phyloP scores from a whole-genome alignment of 1,284 basidiomycete species.

The Cutaneotrichosporon cutaneum region DNA sequence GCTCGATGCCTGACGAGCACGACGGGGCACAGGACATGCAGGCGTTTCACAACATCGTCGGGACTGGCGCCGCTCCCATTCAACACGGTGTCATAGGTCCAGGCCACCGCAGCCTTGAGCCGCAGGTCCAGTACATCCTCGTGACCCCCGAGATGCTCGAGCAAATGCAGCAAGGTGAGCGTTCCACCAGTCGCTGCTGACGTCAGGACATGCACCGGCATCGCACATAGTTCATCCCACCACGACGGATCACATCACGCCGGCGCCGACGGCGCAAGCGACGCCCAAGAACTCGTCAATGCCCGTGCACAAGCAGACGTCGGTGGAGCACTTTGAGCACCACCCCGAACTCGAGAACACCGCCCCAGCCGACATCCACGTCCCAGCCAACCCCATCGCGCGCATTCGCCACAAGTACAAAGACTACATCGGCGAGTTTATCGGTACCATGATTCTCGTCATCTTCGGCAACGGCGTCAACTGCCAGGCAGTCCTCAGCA shows the following conservation, averaged over 20 bases:
- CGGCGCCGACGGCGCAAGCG: background rate
- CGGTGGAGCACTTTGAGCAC: conserved; percentile 10
- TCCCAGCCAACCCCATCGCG: conserved; percentile 13
- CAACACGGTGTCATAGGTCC: background rate
- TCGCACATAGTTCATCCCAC: background rate
- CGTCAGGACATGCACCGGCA: background rate
- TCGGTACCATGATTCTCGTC: conserved; percentile 23
- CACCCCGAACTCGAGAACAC: background rate
- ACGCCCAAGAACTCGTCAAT: background rate
- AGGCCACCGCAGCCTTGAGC: background rate
- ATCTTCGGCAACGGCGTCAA: conserved; percentile 25
- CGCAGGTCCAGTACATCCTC: conserved; percentile 13
- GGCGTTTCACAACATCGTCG: background rate
- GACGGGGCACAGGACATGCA: background rate
- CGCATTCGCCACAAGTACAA: conserved; percentile 2
- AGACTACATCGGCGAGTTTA: conserved; percentile 22
- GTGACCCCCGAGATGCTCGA: conserved; percentile 21
- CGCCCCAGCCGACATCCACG: background rate
- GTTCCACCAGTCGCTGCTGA: background rate
- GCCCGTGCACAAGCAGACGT: background rate
- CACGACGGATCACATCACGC: background rate
- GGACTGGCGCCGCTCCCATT: background rate
- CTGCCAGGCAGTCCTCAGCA: conserved; percentile 21
- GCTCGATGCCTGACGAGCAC: background rate
- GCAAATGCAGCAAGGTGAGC: conserved; percentile 14